Evolutionary conservation across 257 asterid species (phyloP), one percentile per base, ranked within the genome.

Genomic region (Coffea canephora): DNA sequence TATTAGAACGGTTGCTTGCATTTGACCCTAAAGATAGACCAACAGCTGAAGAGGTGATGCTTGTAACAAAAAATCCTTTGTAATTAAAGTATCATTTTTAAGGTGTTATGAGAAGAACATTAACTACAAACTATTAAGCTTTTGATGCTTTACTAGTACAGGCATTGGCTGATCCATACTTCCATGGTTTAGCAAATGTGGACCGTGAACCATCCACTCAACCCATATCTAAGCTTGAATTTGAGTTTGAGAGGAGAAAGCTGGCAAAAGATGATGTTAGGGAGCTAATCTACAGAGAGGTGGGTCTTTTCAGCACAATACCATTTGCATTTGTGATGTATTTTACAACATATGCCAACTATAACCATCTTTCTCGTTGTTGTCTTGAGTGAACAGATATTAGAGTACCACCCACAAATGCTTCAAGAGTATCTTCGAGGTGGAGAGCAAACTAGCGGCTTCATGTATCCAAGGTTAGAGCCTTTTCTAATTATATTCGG

Each of bases 321-420:
- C n/a, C 12, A 21, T 46, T 49, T 61, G 50, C 21, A 14, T 36
- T 19, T 57, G 39, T 67, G 39, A 45, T 43, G 73, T 31, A 13
- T 27, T 39, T 73, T 69, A 41, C 43, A 7, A 10, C 49, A 73
- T 65, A 83, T 80, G 76, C 68, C 73, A 74, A 66, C 69, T 55
- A 27, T 54, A 74, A 57, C 69, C 55, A n/a, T 54, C 70, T 72
- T 80, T 78, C 12, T 64, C 76, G 75, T 19, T 72, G 71, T 45
- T 80, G 34, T 84, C 34, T 69, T 78, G 81, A 71, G 68, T 77
- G 64, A 84, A 83, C 96, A 95, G 99, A 95, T 95, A 79, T 82
- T 95, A 75, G 99, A 95, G 93, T 95, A 95, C 84, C 97, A 95
- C 80, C 99, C 99, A 67, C 92, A 95, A 88, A 92, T 95, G 99